Evolutionary conservation across 148 eudicot species (phyloP).

Genomic region (Vaccinium vitisidaea): DNA sequence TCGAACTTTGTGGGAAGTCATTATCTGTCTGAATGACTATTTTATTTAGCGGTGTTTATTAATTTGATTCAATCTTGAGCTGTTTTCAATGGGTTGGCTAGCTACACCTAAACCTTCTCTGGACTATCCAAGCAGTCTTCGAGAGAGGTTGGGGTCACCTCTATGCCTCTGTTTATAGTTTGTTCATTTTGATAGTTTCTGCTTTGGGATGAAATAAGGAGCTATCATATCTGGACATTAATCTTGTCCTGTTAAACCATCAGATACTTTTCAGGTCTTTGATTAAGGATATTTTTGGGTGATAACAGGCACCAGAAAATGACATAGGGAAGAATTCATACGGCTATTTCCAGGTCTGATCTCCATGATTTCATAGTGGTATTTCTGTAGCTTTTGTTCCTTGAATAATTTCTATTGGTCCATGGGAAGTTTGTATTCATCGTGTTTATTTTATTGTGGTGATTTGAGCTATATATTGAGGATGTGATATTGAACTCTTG

Average conservation of each 20-base stretch:
- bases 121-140: not conserved
- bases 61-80: constrained; percentile 9
- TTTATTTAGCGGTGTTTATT: not conserved
- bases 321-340: constrained; percentile 94
- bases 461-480: not conserved
- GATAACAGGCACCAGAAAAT: constrained; percentile 78
- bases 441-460: not conserved
- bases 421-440: not conserved
- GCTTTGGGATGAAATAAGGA: not conserved
- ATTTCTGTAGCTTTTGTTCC: not conserved
- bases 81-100: constrained; percentile 10
- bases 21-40: not conserved
- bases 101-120: constrained; percentile 10
- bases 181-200: constrained; percentile 13
- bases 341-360: constrained; percentile 81
- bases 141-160: not conserved
- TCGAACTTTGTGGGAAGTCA: not conserved
- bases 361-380: not conserved
- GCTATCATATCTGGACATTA: not conserved
- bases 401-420: constrained; percentile 1
- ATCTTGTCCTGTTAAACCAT: not conserved
- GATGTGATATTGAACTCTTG: not conserved
- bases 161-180: not conserved
- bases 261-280: constrained; percentile 16
- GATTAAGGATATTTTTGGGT: constrained; percentile 19